Conservation (phyloP, 2,329 filamentous ascomycete genomes). For the Pezicula neosporulosa region DNA sequence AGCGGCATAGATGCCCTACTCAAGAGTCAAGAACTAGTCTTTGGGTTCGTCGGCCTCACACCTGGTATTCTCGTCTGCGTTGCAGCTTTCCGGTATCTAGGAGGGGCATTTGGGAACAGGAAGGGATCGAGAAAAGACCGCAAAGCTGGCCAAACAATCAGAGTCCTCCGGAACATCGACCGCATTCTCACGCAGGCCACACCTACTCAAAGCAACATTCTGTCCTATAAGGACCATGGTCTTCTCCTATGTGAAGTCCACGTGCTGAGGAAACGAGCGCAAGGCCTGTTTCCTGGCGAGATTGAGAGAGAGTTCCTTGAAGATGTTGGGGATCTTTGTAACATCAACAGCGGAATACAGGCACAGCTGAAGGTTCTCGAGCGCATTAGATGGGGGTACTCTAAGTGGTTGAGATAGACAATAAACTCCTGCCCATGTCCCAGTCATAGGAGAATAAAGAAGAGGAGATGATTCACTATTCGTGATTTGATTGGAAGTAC, state of each 20-base stretch:
- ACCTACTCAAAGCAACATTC: slow-evolving; percentile 68
- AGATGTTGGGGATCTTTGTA: slow-evolving; percentile 81
- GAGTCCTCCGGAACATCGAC: slow-evolving; percentile 84
- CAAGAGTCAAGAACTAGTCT: slow-evolving; percentile 94
- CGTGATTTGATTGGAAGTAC: too few relatives aligned
- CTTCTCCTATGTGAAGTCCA: slow-evolving; percentile 88
- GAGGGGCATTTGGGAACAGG: slow-evolving; percentile 65
- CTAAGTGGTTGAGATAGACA: slow-evolving; percentile 58
- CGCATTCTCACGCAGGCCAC: slow-evolving; percentile 68
- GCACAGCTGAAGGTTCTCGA: slow-evolving; percentile 77
- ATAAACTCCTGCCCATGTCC: background rate
- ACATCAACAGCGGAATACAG: slow-evolving; percentile 72
- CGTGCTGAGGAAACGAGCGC: slow-evolving; percentile 68
- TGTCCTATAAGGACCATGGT: slow-evolving; percentile 91
- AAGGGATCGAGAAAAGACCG: slow-evolving; percentile 63
- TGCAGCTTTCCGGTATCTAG: slow-evolving; percentile 69
- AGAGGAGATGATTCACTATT: too few relatives aligned
- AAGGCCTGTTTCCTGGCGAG: slow-evolving; percentile 65
- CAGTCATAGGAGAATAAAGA: background rate
- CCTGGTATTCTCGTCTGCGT: slow-evolving; percentile 88
- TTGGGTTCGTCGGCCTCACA: slow-evolving; percentile 93
- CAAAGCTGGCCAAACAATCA: slow-evolving; percentile 66
- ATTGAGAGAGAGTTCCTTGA: slow-evolving; percentile 83
- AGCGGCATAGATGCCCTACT: slow-evolving; percentile 91
- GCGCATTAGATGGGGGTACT: slow-evolving; percentile 87